Evolutionary conservation across 495 filamentous ascomycete species (phyloP).

Genomic region (Penicillium salamii): DNA sequence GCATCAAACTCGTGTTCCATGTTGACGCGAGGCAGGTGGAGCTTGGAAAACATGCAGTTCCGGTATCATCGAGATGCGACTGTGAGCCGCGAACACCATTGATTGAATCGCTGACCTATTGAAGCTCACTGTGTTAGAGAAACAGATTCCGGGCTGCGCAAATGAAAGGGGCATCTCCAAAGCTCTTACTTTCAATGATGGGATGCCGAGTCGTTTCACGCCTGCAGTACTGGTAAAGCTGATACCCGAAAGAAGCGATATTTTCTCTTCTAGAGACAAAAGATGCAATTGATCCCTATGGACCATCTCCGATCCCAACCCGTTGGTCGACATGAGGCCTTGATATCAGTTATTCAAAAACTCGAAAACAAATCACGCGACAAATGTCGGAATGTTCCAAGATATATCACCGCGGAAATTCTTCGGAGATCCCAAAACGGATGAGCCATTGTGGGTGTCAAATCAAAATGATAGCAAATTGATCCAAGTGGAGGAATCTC

Average conservation of each 20-base stretch:
- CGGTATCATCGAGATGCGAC: conserved; percentile 3
- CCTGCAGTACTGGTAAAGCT: neutral
- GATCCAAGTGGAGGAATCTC: too few species aligned
- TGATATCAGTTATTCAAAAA: too few species aligned
- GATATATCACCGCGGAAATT: too few species aligned
- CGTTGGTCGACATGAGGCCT: neutral
- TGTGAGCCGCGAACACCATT: conserved; percentile 8
- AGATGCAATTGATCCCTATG: neutral
- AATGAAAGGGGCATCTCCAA: too few species aligned
- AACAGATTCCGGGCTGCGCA: too few species aligned
- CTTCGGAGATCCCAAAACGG: too few species aligned
- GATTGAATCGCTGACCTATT: conserved; percentile 12
- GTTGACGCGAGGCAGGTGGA: conserved; percentile 2
- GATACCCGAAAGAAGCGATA: conserved; percentile 2
- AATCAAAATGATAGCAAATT: too few species aligned
- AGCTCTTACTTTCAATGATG: neutral
- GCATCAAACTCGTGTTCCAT: conserved; percentile 3
- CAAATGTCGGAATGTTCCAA: too few species aligned
- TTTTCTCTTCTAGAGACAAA: conserved; percentile 9
- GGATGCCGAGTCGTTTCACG: neutral
- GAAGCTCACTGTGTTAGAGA: neutral
- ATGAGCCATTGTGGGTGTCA: too few species aligned
- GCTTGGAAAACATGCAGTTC: conserved; percentile 4
- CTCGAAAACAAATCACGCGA: too few species aligned
- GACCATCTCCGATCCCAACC: neutral